Percentiles rank a stretch among this genome's conserved stretches.
Conservation (phyloP, 495 filamentous ascomycete genomes). For the Aspergillus sclerotioniger region DNA sequence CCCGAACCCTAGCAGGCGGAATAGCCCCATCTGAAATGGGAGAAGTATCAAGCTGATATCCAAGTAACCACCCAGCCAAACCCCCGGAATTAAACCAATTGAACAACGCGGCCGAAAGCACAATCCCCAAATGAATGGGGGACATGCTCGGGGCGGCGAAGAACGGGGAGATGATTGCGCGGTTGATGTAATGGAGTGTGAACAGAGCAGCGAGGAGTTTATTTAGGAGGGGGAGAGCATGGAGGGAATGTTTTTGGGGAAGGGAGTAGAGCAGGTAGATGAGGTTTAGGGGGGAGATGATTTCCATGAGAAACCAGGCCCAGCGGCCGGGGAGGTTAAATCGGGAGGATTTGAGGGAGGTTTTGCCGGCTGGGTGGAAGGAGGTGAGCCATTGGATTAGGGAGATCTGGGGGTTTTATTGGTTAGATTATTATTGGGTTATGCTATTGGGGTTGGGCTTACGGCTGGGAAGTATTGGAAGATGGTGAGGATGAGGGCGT, state of each 20-base stretch:
- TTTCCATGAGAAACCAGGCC: constrained; percentile 86
- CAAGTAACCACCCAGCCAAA: constrained; percentile 75
- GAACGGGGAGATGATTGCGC: constrained; percentile 75
- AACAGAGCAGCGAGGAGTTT: constrained; percentile 35
- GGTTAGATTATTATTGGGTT: no score
- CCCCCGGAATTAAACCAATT: constrained; percentile 76
- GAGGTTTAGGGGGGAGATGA: constrained; percentile 69
- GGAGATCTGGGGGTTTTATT: constrained; percentile 41
- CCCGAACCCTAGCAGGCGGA: no score
- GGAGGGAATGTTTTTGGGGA: constrained; percentile 28
- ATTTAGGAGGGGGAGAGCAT: constrained; percentile 26
- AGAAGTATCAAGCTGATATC: constrained; percentile 40
- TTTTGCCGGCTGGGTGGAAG: constrained; percentile 79
- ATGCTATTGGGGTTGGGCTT: constrained; percentile 21
- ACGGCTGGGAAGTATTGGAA: constrained; percentile 51
- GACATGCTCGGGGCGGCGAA: constrained; percentile 87
- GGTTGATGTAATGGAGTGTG: constrained; percentile 82
- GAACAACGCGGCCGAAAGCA: constrained; percentile 60
- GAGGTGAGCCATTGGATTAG: constrained; percentile 61
- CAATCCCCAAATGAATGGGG: constrained; percentile 69
- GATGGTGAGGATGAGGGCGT: constrained; percentile 48
- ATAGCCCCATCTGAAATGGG: constrained; percentile 30
- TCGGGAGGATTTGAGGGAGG: constrained; percentile 60
- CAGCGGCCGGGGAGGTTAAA: constrained; percentile 88
- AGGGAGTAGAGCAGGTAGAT: constrained; percentile 72